Conservation (phyloP, 2,329 filamentous ascomycete species). For the Nemania abortiva region DNA sequence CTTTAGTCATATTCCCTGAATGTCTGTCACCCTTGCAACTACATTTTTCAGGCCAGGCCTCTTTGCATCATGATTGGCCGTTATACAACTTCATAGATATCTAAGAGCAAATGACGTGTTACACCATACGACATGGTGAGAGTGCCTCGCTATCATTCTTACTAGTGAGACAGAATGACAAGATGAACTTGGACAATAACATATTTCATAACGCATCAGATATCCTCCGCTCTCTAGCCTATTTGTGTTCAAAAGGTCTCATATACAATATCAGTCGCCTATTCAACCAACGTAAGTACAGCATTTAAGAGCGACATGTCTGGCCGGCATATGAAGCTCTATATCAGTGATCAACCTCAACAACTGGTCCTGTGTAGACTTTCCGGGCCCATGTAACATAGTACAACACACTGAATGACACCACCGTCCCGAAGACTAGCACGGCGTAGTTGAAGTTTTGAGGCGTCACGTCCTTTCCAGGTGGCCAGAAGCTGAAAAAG, state of each 20-base stretch:
- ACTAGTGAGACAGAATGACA: no score
- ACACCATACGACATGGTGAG: no score
- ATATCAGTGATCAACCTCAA: slow-evolving; percentile 36
- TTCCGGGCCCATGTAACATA: slow-evolving; percentile 46
- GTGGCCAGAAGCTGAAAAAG: slow-evolving; percentile 47
- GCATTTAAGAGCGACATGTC: no score
- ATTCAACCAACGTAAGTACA: neutral
- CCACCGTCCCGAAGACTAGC: slow-evolving; percentile 41
- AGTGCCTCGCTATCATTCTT: no score
- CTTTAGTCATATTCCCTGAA: no score
- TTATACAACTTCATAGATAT: no score
- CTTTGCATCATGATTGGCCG: no score
- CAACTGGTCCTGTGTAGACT: slow-evolving; percentile 41
- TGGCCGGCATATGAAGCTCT: no score
- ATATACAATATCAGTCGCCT: slow-evolving; percentile 5
- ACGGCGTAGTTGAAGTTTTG: slow-evolving; percentile 46
- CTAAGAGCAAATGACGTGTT: no score
- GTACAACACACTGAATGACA: slow-evolving; percentile 45
- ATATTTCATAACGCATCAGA: neutral
- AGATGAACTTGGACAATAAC: no score
- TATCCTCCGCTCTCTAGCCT: neutral
- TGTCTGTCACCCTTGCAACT: no score
- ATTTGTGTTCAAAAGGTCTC: neutral
- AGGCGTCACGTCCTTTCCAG: slow-evolving; percentile 40
- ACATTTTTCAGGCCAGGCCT: no score